Conservation (phyloP, 2,329 filamentous ascomycete species). For the Fusarium brachygibbosum region DNA sequence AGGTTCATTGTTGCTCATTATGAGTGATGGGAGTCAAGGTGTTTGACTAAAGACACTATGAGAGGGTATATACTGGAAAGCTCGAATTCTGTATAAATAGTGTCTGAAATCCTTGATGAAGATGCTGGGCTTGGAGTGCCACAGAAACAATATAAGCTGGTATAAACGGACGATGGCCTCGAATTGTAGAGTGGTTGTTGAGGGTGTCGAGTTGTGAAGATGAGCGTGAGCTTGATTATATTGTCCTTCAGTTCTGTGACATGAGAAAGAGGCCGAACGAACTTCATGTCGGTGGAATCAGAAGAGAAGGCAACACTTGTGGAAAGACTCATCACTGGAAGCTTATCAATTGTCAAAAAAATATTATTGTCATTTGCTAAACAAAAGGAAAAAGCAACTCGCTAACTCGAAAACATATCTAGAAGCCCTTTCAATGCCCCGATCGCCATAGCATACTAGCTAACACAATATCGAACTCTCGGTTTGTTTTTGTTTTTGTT, state of each 20-base stretch:
- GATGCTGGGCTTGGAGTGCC: not conserved
- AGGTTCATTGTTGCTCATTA: constrained; percentile 47
- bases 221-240: not conserved
- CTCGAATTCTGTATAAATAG: not conserved
- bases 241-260: not conserved
- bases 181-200: not conserved
- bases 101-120: accelerated
- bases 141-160: not conserved
- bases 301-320: not conserved
- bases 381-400: constrained; percentile 2
- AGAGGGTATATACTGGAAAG: not conserved
- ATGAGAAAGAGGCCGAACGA: not conserved
- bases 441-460: constrained; percentile 3
- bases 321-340: not conserved
- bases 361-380: constrained; percentile 1
- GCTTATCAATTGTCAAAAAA: constrained; percentile 19
- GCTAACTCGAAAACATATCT: constrained; percentile 30
- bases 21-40: not conserved
- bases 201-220: not conserved
- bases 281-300: not conserved
- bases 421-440: constrained; percentile 35
- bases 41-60: not conserved
- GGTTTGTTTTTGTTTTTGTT: not conserved
- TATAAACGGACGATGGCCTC: not conserved
- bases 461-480: not conserved